phyloP scores from a whole-genome alignment of 306 rosid genomes.

The Prunus davidiana region DNA sequence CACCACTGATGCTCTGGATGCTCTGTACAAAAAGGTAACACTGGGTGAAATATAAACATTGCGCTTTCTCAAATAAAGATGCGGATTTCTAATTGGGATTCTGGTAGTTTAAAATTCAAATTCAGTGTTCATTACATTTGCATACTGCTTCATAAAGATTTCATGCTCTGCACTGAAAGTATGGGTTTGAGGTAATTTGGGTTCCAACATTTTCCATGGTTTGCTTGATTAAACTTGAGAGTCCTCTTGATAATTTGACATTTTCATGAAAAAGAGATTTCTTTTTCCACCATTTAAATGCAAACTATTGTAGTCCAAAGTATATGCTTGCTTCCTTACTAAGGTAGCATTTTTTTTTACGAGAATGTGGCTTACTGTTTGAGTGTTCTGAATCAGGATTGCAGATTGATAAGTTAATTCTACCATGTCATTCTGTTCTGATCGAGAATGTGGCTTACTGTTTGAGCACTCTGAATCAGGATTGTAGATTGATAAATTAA shows the following conservation, averaged over 20 bases:
- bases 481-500: neutral
- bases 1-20: slow-evolving; percentile 80
- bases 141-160: neutral
- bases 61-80: neutral
- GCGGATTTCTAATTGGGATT: neutral
- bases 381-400: neutral
- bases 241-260: neutral
- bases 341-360: neutral
- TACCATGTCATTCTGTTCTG: neutral
- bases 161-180: neutral
- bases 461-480: neutral
- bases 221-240: neutral
- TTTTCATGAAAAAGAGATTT: slow-evolving; percentile 2
- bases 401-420: neutral
- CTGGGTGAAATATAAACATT: neutral
- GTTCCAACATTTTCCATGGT: neutral
- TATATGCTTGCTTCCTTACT: neutral
- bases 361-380: neutral
- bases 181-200: neutral
- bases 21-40: slow-evolving; percentile 83
- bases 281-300: neutral
- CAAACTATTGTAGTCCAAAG: neutral
- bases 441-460: neutral
- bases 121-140: neutral
- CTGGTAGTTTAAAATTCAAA: neutral